Evolutionary conservation across 2,329 filamentous ascomycete species (phyloP), one percentile per base, ranked within the genome.

Genomic region (Aureobasidium sp.): DNA sequence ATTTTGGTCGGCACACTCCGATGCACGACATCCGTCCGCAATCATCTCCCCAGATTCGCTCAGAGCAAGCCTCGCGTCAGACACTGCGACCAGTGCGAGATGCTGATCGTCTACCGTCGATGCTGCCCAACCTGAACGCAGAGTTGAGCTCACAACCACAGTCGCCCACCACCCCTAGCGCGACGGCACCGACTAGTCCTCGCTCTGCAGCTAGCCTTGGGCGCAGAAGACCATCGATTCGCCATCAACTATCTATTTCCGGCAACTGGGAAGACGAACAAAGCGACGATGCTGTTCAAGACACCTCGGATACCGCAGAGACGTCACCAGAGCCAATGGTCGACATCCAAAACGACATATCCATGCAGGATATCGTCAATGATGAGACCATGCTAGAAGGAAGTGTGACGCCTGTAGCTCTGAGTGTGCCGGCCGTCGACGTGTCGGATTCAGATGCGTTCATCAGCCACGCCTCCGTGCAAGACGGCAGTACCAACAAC

Each of bases 371-470:
- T 70, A 91, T 95, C 77, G 89, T 91, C 61, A 89, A 94, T 65
- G 84, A 87, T 35, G 89, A 93, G 64, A 84, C 86, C 67, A 87
- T 96, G 72, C 82, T 96, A 39, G 86, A 90, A 58, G 84, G 81
- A 42, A 70, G 57, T 58, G 86, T 85, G 59, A 84, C 88, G 2
- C 82, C 86, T 3, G 84, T 96, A 37, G 87, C 89, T 33, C 76
- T 96, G 64, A 85, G 87, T 2, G 88, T 90, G 8, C 88, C 88
- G 1, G 88, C 88, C 37, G 88, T 89, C 2, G 92, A 91, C 0
- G 91, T 94, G 69, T 84, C 86, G n/a, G 89, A 91, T 68, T 90
- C 95, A 68, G 91, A 93, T 62, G 91, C 91, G 0, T 97, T 97
- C 76, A 95, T 96, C 76, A 95, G 97, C 69, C 93, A 97, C 73